phyloP scores from a whole-genome alignment of 2,329 filamentous ascomycete genomes.

The Lasiodiplodia sp. region DNA sequence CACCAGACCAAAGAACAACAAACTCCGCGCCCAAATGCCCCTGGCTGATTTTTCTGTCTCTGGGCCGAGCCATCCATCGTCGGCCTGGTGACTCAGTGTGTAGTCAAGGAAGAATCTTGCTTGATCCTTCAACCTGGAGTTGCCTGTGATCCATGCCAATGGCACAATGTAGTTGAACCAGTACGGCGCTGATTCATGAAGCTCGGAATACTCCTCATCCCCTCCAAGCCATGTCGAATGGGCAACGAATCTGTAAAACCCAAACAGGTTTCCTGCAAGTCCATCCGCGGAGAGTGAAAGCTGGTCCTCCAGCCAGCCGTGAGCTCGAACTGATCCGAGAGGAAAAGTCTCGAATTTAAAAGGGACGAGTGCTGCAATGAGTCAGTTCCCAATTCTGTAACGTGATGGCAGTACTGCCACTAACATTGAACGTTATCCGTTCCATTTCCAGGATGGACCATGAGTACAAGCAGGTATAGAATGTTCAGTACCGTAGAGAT shows the following conservation, averaged over 20 bases:
- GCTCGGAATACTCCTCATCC: slow-evolving; percentile 57
- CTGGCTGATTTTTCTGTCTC: slow-evolving; percentile 51
- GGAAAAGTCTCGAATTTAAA: slow-evolving; percentile 51
- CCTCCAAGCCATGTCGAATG: slow-evolving; percentile 62
- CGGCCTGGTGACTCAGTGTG: slow-evolving; percentile 56
- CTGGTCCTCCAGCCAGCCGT: slow-evolving; percentile 62
- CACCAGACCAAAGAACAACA: slow-evolving; percentile 60
- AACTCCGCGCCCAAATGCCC: slow-evolving; percentile 62
- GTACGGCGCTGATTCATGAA: slow-evolving; percentile 65
- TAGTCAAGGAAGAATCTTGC: slow-evolving; percentile 55
- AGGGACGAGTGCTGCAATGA: slow-evolving; percentile 37
- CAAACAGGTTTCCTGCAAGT: slow-evolving; percentile 60
- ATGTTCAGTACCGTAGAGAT: too few relatives aligned
- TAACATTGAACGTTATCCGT: too few relatives aligned
- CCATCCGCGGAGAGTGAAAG: slow-evolving; percentile 59
- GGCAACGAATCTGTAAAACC: slow-evolving; percentile 63
- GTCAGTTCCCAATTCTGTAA: too few relatives aligned
- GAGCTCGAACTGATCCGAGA: slow-evolving; percentile 42
- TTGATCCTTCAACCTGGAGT: slow-evolving; percentile 58
- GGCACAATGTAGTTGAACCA: slow-evolving; percentile 67
- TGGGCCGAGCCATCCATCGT: slow-evolving; percentile 67
- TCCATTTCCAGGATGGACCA: too few relatives aligned
- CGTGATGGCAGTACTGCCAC: too few relatives aligned
- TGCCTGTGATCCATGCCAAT: slow-evolving; percentile 59
- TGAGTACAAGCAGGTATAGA: too few relatives aligned